Evolutionary conservation across 805 yeast genomes (phyloP), one percentile per base, ranked within the genome.

Genomic region (Starmerella potacharoeniae): DNA sequence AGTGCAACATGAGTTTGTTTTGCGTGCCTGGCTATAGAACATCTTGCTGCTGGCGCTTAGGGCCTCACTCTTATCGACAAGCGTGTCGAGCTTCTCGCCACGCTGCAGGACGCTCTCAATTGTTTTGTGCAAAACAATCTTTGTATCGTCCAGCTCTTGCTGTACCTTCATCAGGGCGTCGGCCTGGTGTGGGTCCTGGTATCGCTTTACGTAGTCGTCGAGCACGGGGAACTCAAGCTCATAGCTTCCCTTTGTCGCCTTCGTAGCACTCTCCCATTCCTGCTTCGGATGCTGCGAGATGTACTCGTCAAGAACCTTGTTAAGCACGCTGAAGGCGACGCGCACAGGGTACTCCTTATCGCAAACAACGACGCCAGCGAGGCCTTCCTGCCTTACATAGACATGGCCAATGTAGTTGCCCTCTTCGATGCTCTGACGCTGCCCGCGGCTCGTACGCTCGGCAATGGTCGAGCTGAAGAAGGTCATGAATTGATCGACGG

Each of bases 11-110:
- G 95, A 85, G 70, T 88, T 88, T 11, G 91, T 83, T 69, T 90
- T 91, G 76, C 93, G 89, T 36, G 98, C 97, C 71, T 91, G 96
- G 68, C 88, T 90, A 75, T 91, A 93, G 69, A 93, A 93, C 86
- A 89, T 88, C 68, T 91, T 82, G 28, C 96, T 86, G 53, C 90
- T 80, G 17, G 86, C 78, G 37, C 93, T 84, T 66, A 93, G 77
- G 1, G 96, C 95, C 69, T 90, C 97, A 40, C 95, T 85, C 74
- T 93, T 93, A 68, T 91, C 96, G 43, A 93, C 97, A 64, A 93
- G 76, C 43, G 93, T 78, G 68, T 93, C 98, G 65, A 93, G 79
- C 66, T 89, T 89, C 71, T 93, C 99, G 51, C 98, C 98, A 69
- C 99, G 81, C 70, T 88, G 95, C 68, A 93, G 77, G 8, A 93